Conservation (phyloP, 2,329 filamentous ascomycete genomes). For the Beauveria varroae region DNA sequence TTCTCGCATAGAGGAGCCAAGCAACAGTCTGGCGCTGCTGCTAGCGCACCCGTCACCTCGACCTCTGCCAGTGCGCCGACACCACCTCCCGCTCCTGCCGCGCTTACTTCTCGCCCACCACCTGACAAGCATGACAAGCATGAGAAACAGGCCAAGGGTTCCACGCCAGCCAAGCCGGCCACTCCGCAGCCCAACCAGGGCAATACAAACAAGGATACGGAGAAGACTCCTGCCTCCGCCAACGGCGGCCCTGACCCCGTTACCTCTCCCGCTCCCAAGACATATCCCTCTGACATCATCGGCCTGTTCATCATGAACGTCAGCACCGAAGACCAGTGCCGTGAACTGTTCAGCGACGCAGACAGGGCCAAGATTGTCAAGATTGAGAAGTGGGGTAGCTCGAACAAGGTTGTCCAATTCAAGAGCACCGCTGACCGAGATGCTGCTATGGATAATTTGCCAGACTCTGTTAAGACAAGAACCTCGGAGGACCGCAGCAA, state of each 20-base stretch:
- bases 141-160: slow-evolving; percentile 26
- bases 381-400: slow-evolving; percentile 70
- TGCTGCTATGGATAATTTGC: slow-evolving; percentile 64
- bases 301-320: slow-evolving; percentile 88
- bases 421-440: slow-evolving; percentile 72
- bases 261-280: slow-evolving; percentile 54
- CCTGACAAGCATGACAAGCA: slow-evolving; percentile 19
- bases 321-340: slow-evolving; percentile 73
- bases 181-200: slow-evolving; percentile 44
- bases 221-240: slow-evolving; percentile 43
- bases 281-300: slow-evolving; percentile 57
- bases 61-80: slow-evolving; percentile 27
- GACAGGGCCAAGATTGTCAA: slow-evolving; percentile 74
- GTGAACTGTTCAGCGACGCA: slow-evolving; percentile 74
- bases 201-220: slow-evolving; percentile 43
- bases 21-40: slow-evolving; percentile 43
- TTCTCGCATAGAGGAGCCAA: slow-evolving; percentile 93
- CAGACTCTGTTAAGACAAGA: slow-evolving; percentile 68
- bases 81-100: slow-evolving; percentile 23
- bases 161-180: slow-evolving; percentile 30
- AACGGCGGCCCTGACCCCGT: slow-evolving; percentile 49
- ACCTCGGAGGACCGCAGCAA: slow-evolving; percentile 66
- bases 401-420: slow-evolving; percentile 83
- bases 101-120: slow-evolving; percentile 24
- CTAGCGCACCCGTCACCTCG: slow-evolving; percentile 24